Percentiles rank a stretch among this genome's conserved stretches.
Evolutionary conservation across 805 yeast genomes (phyloP).

Genomic region (Danielozyma ontarioensis): DNA sequence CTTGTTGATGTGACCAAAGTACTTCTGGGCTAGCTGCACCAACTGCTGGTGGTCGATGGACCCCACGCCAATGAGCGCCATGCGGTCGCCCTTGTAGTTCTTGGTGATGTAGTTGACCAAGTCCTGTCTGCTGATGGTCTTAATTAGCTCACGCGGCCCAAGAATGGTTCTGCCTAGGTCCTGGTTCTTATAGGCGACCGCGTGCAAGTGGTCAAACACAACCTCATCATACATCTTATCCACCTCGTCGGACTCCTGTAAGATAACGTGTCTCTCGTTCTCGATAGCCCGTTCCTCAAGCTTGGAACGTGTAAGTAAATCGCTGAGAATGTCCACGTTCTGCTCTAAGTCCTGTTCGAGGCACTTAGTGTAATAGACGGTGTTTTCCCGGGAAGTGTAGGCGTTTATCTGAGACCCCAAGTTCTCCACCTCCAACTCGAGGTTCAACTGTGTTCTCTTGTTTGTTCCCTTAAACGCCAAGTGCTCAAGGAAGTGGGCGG

Average conservation of each 20-base stretch:
- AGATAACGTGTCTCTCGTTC: conserved; percentile 92
- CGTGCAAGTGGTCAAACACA: conserved; percentile 93
- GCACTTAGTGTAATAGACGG: conserved; percentile 93
- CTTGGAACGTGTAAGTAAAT: conserved; percentile 80
- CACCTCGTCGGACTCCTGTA: conserved; percentile 95
- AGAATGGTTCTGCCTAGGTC: conserved; percentile 94
- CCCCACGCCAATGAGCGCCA: conserved; percentile 98
- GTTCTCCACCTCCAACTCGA: conserved; percentile 92
- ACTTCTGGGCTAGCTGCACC: conserved; percentile 67
- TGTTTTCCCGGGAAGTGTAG: conserved; percentile 96
- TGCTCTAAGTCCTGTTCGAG: conserved; percentile 74
- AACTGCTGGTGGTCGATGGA: conserved; percentile 84
- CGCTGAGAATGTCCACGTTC: conserved; percentile 84
- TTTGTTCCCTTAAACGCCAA: conserved; percentile 93
- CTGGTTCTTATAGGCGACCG: conserved; percentile 84
- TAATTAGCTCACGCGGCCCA: conserved; percentile 89
- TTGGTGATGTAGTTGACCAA: conserved; percentile 72
- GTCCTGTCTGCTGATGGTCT: conserved; percentile 71
- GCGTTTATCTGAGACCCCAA: conserved; percentile 97
- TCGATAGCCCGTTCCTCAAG: conserved; percentile 83
- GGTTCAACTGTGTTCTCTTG: conserved; percentile 68
- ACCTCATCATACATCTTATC: conserved; percentile 98
- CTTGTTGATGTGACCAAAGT: conserved; percentile 66
- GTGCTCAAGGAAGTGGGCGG: conserved; percentile 97
- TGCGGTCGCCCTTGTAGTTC: conserved; percentile 92